Conservation (phyloP, 2,329 filamentous ascomycete genomes). For the Pseudogymnoascus sp. region DNA sequence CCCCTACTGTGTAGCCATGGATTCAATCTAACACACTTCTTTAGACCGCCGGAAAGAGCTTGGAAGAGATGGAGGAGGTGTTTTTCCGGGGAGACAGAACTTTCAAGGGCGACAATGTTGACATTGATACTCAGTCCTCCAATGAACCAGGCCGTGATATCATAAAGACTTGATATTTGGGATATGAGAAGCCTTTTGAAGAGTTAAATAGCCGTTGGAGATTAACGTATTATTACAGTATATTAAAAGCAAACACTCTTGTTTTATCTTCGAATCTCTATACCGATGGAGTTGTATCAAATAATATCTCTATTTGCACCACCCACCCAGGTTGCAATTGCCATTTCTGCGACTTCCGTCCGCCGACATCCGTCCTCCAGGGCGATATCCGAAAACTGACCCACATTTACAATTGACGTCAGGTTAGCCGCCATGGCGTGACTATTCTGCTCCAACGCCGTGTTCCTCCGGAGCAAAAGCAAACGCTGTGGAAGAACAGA, state of each 20-base stretch:
- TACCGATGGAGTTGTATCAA: background rate
- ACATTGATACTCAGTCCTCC: constrained; percentile 53
- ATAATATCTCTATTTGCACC: background rate
- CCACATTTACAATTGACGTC: background rate
- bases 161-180: background rate
- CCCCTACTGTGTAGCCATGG: background rate
- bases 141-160: background rate
- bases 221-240: background rate
- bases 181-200: background rate
- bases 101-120: constrained; percentile 89
- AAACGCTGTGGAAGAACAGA: background rate
- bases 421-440: constrained; percentile 2
- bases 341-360: background rate
- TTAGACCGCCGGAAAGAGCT: background rate
- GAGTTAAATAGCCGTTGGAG: background rate
- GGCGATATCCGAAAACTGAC: background rate
- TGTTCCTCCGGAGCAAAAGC: background rate
- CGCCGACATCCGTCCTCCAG: background rate
- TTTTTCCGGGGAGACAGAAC: constrained; percentile 50
- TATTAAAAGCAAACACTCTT: background rate
- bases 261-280: background rate
- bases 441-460: background rate
- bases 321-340: background rate
- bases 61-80: background rate
- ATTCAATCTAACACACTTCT: background rate